Evolutionary conservation across 2,329 filamentous ascomycete species (phyloP), one percentile per base, ranked within the genome.

Genomic region (Fusarium sp.): DNA sequence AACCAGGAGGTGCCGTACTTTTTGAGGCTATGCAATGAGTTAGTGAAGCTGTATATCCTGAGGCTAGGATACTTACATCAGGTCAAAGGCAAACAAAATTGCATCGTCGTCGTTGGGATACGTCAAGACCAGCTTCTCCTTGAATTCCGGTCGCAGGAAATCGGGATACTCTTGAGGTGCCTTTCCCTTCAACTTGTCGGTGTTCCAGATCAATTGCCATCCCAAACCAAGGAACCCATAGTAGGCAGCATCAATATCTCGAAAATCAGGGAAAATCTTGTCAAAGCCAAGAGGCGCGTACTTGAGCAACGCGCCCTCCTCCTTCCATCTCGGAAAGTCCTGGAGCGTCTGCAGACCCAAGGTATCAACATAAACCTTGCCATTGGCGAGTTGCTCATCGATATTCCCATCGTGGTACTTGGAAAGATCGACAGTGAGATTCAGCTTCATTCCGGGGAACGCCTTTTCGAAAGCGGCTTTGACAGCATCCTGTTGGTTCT

Each of bases 21-120:
- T 63, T 82, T 62, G 62, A 84, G 73, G 50, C 81, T 83, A 27
- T 16, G 2, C 2, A 7, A 27, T 27, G 25, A 5, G 45, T 27
- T 16, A 50, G 20, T 18, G 23, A 8, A 9, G 9, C 16, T 16
- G 23, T 18, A 18, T 14, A 6, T 48, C 11, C 5, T 13, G 14
- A 23, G 7, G 13, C 6, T 27, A 2, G 6, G 23, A 7, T 25
- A 77, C 83, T 81, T 77, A 84, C 83, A 88, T 84, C 5, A 87
- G 78, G 37, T 87, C 81, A 65, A 88, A 88, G 14, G 84, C 83
- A 58, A 83, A 89, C 2, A 88, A 79, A 4, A 89, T 84, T 1
- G 88, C 88, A 66, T 90, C 88, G 61, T 90, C 88, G 64, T 89
- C 88, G 73, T 89, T 88, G 10, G 88, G 88, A 67, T 89, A 89